Base-by-base conservation (phyloP, 345 rosid species). In the Chamaenerion angustifolium region DNA sequence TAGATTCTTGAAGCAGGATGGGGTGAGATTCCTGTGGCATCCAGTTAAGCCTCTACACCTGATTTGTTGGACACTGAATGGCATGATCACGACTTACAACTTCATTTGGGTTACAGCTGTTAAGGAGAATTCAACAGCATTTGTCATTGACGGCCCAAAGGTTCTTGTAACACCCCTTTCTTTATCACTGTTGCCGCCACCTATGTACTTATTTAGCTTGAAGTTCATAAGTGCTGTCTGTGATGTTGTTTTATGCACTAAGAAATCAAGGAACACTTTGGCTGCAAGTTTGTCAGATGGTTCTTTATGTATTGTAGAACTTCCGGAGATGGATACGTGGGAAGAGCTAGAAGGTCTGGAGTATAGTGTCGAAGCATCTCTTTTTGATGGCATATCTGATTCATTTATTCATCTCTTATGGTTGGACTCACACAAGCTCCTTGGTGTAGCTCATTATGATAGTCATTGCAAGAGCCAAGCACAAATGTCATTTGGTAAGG, bases 21-120 rank as follows among this genome's bases (percentile, higher is more conserved):
- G 81, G n/a, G 78, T 82, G 48, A 70, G 70, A 64, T 64, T 84
- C 64, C 78, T 87, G 93, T 92, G 96, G 98, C 85, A 92, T 80
- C 98, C 98, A 52, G 74, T 83, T 55, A 87, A 80, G 71, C 79
- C 95, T 12, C 60, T 72, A 63, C 95, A 84, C 70, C 71, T 92
- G 60, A 64, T 84, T 43, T 82, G 82, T 70, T 92, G 96, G 98
- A 82, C 89, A 58, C 79, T 71, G 61, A 59, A 69, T 48, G 98
- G 93, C 54, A 75, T 74, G 67, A 62, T 80, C 52, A 75, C 83
- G 5, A 54, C 67, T 62, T 79, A 68, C 74, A 77, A 80, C 59
- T 87, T 87, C 65, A 62, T 77, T 43, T 87, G 95, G 89, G 69
- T 69, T 42, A 76, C 85, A 52, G 89, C 94, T 31, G 82, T 92